Evolutionary conservation across 305 asterid genomes (phyloP).

Genomic region (Fraxinus latifolia): DNA sequence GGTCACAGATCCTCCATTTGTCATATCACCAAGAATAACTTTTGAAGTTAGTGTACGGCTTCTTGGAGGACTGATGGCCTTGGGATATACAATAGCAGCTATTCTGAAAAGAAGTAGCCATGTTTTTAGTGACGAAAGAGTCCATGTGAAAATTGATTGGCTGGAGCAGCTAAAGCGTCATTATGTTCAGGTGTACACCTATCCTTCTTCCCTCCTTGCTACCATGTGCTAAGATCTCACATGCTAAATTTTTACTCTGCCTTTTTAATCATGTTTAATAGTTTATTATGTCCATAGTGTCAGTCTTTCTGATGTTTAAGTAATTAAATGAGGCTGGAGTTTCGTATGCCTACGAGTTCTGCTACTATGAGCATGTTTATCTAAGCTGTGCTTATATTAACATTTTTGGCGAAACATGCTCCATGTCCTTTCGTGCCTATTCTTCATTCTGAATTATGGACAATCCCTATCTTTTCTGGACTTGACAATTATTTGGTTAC

Average conservation of each 20-base stretch:
- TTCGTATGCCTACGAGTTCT: not conserved
- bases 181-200: slow-evolving; percentile 71
- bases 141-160: slow-evolving; percentile 91
- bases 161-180: slow-evolving; percentile 91
- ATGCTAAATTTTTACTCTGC: not conserved
- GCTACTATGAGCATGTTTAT: slow-evolving; percentile 1
- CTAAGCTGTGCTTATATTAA: not conserved
- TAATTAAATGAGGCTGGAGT: not conserved
- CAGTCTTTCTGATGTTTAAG: not conserved
- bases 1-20: slow-evolving; percentile 94
- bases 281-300: not conserved
- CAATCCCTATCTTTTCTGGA: not conserved
- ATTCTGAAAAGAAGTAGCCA: slow-evolving; percentile 97
- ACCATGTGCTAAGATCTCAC: not conserved
- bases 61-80: slow-evolving; percentile 98
- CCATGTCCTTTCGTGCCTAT: not conserved
- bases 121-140: slow-evolving; percentile 72
- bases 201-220: not conserved
- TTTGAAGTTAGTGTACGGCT: slow-evolving; percentile 98
- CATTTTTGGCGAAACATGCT: not conserved
- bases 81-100: slow-evolving; percentile 97
- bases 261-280: not conserved
- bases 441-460: not conserved
- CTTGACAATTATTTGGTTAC: not conserved
- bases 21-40: slow-evolving; percentile 97